Evolutionary conservation across 1,139 yeast genomes (phyloP), one percentile per base, ranked within the genome.

Genomic region (Casaregolazyma lundiana): DNA sequence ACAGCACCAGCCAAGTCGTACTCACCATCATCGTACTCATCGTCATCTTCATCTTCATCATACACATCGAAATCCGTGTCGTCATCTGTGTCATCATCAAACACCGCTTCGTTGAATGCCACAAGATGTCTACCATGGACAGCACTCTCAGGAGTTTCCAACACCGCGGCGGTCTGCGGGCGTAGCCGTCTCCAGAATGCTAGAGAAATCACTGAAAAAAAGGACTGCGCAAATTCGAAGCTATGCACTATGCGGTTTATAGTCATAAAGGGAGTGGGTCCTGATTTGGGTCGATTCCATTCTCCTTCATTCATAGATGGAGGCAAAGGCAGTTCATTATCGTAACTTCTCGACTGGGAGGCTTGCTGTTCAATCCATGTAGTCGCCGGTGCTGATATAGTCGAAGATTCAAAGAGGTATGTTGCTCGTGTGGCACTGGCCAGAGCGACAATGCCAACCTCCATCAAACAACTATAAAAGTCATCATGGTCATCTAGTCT

Each of bases 391-490:
- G 75, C 61, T 0, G 67, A 64, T 2, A 84, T 67, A n/a, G 72
- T 60, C 35, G 79, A 70, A 18, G 77, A 68, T 56, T 83, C 89
- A 37, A 78, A 74, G 32, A 81, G 74, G 59, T 81, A 84, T 51
- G 84, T 79, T 15, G 81, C 77, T 51, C 75, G 76, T 2, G 86
- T 82, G 0, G 86, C 82, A 52, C 83, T 79, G 7, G 83, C 77
- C 32, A 83, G 73, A 5, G 86, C 80, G 44, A 83, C 68, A 47
- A 77, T 70, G 0, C 89, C 88, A 43, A 80, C 62, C 53, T 78
- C 78, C 55, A 78, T 69, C 47, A 81, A 64, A 0, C 81, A 77
- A 1, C 83, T 72, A 60, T 80, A 80, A 57, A 84, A 84, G 60
- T 84, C 92, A 59, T 83, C 89, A 44, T 71, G 63, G 48, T 76